phyloP scores from a whole-genome alignment of 805 yeast genomes.

The Candida cerambycidarum region DNA sequence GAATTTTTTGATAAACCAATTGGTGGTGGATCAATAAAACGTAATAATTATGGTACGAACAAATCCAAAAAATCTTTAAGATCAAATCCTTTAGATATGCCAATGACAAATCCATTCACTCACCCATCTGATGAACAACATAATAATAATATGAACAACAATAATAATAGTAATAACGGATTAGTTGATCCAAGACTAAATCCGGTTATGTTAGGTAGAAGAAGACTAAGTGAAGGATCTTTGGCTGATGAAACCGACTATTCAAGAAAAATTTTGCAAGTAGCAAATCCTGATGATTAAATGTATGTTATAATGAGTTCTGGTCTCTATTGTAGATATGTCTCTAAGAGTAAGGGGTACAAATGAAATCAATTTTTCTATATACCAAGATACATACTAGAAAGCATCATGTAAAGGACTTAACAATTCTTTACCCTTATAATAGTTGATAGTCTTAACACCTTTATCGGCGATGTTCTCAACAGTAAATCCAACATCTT shows the following conservation, averaged over 20 bases:
- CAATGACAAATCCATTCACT: conserved; percentile 61
- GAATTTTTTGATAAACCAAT: conserved; percentile 30
- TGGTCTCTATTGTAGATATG: not conserved
- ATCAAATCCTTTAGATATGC: conserved; percentile 35
- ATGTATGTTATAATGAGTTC: conserved; percentile 1
- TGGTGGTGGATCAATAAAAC: conserved; percentile 17
- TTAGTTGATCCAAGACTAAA: conserved; percentile 63
- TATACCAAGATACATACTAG: conserved; percentile 23
- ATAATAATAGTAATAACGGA: conserved; percentile 8
- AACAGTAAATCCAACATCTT: conserved; percentile 84
- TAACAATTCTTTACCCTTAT: conserved; percentile 51
- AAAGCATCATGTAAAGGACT: conserved; percentile 85
- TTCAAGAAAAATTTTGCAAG: conserved; percentile 75
- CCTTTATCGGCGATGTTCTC: conserved; percentile 92
- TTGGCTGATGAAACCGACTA: conserved; percentile 85
- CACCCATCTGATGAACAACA: conserved; percentile 55
- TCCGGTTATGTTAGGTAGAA: conserved; percentile 77
- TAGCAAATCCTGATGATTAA: conserved; percentile 74
- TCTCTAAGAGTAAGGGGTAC: not conserved
- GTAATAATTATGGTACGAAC: conserved; percentile 15
- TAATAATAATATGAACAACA: conserved; percentile 12
- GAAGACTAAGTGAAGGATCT: conserved; percentile 82
- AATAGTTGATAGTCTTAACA: conserved; percentile 71
- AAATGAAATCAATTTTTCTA: no score
- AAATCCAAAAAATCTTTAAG: conserved; percentile 19